Evolutionary conservation across 257 asterid genomes (phyloP), one percentile per base, ranked within the genome.

Genomic region (Plantago major): DNA sequence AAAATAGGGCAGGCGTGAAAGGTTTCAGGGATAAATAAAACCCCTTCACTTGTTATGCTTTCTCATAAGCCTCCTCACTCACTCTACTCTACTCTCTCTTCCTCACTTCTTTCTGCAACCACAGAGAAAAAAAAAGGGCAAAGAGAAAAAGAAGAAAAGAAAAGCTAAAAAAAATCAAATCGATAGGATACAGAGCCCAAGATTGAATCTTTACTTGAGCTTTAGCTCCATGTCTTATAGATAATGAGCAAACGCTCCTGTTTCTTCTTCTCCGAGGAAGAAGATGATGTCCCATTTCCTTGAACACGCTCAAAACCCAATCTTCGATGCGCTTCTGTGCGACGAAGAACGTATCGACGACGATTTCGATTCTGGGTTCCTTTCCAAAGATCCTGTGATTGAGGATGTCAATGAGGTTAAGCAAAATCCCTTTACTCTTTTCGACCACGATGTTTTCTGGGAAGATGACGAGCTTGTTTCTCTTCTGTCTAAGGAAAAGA

Each of bases 1-100:
- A n/a, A 67, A 77, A 77, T 72, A 78, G 83, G 94, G 80, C 92
- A 72, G 79, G 90, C 92, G 86, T 91, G 94, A 79, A 71, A 81
- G 85, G 78, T 48, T 56, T 75, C 81, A 73, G 84, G 71, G 82
- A 84, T 82, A n/a, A n/a, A n/a, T n/a, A 88, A 87, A 87, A 90
- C 74, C 86, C 73, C 78, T 64, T 44, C 67, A 42, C 67, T 65
- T 69, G 82, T 74, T 52, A 50, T 74, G 63, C 72, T 78, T 65
- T 66, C 72, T 71, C 73, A 68, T 10, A 18, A 60, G 54, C 64
- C 66, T 59, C 58, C 46, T 12, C 2, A 1, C 54, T 53, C 72
- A 49, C 53, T 38, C 60, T n/a, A n/a, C n/a, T 14, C 45, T 33
- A 14, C 45, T 46, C 46, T 11, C 69, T 49, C 63, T 47, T 43